Percentiles rank a stretch among this genome's conserved stretches.
Conservation (phyloP, 345 rosid species). For the Gossypium arboreum region DNA sequence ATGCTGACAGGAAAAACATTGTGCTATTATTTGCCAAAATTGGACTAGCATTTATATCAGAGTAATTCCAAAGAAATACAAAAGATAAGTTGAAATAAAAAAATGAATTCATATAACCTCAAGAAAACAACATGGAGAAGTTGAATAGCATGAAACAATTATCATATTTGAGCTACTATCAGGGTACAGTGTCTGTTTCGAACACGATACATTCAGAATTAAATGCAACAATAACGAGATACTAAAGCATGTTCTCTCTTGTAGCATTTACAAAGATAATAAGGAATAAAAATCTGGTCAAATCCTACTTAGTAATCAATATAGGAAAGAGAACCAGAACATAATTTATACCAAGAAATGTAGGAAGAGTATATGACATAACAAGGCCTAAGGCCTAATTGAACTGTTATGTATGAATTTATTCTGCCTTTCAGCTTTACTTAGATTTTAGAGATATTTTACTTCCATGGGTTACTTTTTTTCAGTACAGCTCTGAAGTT, state of each 20-base stretch:
- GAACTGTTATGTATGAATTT: neutral
- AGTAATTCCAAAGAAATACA: neutral
- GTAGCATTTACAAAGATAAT: neutral
- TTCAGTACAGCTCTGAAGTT: constrained; percentile 1
- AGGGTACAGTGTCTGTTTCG: neutral
- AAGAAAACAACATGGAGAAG: neutral
- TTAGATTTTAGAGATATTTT: neutral
- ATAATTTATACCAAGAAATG: neutral
- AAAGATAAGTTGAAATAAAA: neutral
- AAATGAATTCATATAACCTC: neutral
- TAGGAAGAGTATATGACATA: neutral
- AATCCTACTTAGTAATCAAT: neutral
- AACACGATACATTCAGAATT: neutral
- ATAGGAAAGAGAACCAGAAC: neutral
- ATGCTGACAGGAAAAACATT: constrained; percentile 48
- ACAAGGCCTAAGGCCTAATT: neutral
- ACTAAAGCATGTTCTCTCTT: constrained; percentile 20
- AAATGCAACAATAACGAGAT: neutral
- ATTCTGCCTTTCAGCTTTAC: constrained; percentile 2
- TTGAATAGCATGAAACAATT: neutral
- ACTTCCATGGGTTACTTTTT: neutral
- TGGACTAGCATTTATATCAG: neutral
- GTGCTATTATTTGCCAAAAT: constrained; percentile 20
- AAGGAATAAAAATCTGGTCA: neutral
- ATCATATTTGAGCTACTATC: neutral